A percentile compares a stretch with the other conserved stretches of the same genome.
Conservation (phyloP, 2,329 filamentous ascomycete genomes). For the Fusarium sp. region DNA sequence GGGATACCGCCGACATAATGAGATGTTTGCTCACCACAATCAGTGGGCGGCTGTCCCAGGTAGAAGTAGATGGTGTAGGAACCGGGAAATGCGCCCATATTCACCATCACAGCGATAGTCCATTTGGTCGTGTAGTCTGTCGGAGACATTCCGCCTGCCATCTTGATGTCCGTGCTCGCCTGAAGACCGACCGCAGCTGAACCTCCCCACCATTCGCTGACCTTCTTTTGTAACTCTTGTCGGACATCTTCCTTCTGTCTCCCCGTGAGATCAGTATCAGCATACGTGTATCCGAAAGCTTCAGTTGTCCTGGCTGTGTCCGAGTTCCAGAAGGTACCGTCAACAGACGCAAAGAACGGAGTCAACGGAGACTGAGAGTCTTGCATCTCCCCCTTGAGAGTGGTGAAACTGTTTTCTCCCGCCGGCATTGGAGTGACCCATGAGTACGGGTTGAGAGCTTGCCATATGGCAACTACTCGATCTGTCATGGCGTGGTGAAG, state of each 20-base stretch:
- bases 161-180: background rate
- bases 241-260: conserved; percentile 39
- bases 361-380: conserved; percentile 66
- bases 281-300: conserved; percentile 77
- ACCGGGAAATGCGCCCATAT: background rate
- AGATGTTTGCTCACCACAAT: background rate
- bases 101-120: conserved; percentile 55
- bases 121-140: conserved; percentile 65
- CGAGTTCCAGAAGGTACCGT: conserved; percentile 74
- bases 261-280: conserved; percentile 58
- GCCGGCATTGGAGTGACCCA: conserved; percentile 68
- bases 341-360: conserved; percentile 68
- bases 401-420: conserved; percentile 68
- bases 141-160: conserved; percentile 30
- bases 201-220: conserved; percentile 61
- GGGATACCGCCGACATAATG: background rate
- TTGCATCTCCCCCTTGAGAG: conserved; percentile 60
- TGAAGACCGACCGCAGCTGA: conserved; percentile 42
- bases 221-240: conserved; percentile 48
- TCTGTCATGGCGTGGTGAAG: conserved; percentile 81
- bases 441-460: conserved; percentile 72
- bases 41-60: background rate
- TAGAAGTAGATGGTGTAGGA: background rate
- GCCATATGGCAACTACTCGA: conserved; percentile 79
- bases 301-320: conserved; percentile 65